Base-by-base conservation (phyloP, 176 grass and related monocot species). In the Tillandsia leiboldiana region DNA sequence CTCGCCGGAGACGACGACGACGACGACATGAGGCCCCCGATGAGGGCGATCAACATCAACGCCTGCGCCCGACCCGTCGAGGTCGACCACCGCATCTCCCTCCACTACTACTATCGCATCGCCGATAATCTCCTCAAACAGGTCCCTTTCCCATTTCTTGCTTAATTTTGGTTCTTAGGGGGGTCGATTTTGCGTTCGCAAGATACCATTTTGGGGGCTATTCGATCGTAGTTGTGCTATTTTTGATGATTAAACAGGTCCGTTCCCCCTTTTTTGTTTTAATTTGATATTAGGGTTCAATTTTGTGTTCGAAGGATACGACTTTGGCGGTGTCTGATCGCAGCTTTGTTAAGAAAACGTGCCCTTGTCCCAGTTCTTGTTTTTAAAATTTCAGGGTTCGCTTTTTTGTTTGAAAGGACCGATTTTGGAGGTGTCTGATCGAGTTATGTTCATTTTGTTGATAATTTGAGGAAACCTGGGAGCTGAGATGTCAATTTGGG, bases 21-120 rank as follows among this genome's bases (percentile, higher is more conserved):
- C 56, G 11, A 8, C 15, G 75, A 72, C 66, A 91, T 91, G 88
- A 76, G 74, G n/a, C 68, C 81, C 13, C 51, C 48, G 11, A 65
- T 79, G 51, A 83, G 75, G 71, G 77, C 75, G 73, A 97, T 97
- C 82, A 74, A 85, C 73, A 83, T 97, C 75, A 73, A 87, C 78
- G 79, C 77, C 17, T 78, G 53, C 64, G 78, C 89, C 57, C 81
- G 82, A 66, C 87, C 84, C 70, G 88, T 99, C 77, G 74, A 76
- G 76, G 84, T 99, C 69, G 94, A 93, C 84, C 64, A 90, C 64
- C 89, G 94, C 72, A 90, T 99, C 79, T 79, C 84, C 59, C 86
- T 99, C 33, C 69, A 81, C 2, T 90, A 90, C 89, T 99, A 99
- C 82, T 99, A 90, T 75, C 94, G 94, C 62, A 93, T 93, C 82